These are phyloP conservation scores for Uronychia setigera DNA, from an alignment of 73 alveolate species.

Conservation along the genomic window DNA sequence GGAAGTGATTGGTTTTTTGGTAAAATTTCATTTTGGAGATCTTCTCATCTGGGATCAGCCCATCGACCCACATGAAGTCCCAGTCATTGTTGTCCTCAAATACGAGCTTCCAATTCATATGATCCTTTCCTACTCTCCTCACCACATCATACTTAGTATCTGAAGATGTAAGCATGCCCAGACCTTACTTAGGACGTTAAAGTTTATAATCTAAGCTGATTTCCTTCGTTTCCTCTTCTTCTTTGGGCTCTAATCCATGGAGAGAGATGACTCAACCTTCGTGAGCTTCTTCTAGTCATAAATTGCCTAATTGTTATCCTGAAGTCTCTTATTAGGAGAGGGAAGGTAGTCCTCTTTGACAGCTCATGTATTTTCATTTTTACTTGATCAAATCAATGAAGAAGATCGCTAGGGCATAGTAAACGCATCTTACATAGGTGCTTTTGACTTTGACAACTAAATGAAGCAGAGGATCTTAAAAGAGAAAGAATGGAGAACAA, in stretches of 20 bases:
- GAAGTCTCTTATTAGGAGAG: too few relatives aligned
- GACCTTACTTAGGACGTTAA: neutral
- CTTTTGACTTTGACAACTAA: too few relatives aligned
- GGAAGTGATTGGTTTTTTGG: constrained; percentile 86
- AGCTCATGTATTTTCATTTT: too few relatives aligned
- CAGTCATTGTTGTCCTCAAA: constrained; percentile 51
- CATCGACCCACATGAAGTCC: constrained; percentile 64
- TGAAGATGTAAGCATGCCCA: neutral
- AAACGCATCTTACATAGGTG: too few relatives aligned
- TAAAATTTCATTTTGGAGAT: constrained; percentile 61
- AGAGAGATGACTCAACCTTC: neutral
- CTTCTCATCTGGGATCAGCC: constrained; percentile 45
- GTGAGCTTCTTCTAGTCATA: too few relatives aligned
- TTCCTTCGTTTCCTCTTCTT: neutral
- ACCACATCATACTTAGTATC: constrained; percentile 56
- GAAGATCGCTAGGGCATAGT: too few relatives aligned
- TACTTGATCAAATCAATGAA: too few relatives aligned
- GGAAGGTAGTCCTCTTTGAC: too few relatives aligned
- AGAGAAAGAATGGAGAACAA: too few relatives aligned
- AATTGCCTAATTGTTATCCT: too few relatives aligned
- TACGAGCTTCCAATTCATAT: constrained; percentile 51
- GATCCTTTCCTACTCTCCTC: constrained; percentile 35
- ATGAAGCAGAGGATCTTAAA: too few relatives aligned
- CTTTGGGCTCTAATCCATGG: neutral
- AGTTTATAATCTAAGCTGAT: neutral